These are phyloP conservation scores for Chionographis japonica DNA, from an alignment of 106 monocot genomes.

Conservation along the genomic window DNA sequence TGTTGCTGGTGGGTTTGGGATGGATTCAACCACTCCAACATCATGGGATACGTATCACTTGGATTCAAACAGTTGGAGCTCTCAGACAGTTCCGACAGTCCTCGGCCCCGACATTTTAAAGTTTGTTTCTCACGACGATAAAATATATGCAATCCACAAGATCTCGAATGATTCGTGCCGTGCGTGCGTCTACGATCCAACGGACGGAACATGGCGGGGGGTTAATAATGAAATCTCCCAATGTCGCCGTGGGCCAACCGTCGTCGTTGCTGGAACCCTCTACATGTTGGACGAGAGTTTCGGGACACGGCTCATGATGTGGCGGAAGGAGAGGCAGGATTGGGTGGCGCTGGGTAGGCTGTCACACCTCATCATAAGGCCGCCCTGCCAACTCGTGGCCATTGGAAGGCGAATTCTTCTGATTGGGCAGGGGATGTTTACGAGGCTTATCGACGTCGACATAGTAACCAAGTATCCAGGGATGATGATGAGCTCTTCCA, in stretches of 20 bases:
- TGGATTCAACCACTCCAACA: constrained; percentile 6
- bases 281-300: constrained; percentile 57
- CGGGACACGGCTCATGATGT: constrained; percentile 45
- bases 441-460: constrained; percentile 44
- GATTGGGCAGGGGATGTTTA: constrained; percentile 41
- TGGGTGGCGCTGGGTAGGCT: constrained; percentile 59
- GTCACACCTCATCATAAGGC: constrained; percentile 22
- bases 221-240: constrained; percentile 21
- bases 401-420: constrained; percentile 51
- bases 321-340: constrained; percentile 29
- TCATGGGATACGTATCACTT: constrained; percentile 58
- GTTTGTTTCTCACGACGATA: constrained; percentile 24
- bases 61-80: constrained; percentile 38
- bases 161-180: constrained; percentile 9
- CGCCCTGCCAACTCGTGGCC: constrained; percentile 52
- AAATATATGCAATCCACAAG: constrained; percentile 48
- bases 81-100: constrained; percentile 11
- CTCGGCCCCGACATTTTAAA: constrained; percentile 27
- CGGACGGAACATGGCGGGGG: constrained; percentile 18
- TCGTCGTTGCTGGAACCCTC: constrained; percentile 32
- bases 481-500: constrained; percentile 37
- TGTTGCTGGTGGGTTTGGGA: constrained; percentile 26
- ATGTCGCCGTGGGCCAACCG: constrained; percentile 36
- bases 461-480: constrained; percentile 24
- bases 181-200: constrained; percentile 40